These are phyloP conservation scores for Kalaharituber pfeilii DNA, from an alignment of 2,329 filamentous ascomycete species.

Conservation along the genomic window DNA sequence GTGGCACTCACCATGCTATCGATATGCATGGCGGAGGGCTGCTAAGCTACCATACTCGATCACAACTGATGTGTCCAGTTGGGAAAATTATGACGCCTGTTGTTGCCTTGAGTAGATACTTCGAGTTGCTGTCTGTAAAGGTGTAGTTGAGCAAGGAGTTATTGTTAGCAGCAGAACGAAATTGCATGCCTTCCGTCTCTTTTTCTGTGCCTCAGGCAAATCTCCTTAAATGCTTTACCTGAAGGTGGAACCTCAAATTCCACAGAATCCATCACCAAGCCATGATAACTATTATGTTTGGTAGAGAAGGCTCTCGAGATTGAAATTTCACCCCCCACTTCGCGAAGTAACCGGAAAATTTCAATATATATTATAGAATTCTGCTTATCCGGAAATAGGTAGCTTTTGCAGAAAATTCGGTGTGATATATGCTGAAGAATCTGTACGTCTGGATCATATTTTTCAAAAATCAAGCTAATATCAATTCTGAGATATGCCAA, in stretches of 20 bases:
- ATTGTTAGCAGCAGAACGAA: neutral
- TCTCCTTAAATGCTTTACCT: neutral
- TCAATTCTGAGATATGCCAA: no score
- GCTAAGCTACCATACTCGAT: no score
- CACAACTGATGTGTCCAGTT: neutral
- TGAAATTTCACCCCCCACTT: neutral
- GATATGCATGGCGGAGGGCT: no score
- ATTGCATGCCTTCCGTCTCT: neutral
- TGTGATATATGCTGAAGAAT: no score
- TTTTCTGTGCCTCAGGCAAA: neutral
- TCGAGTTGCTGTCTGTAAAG: neutral
- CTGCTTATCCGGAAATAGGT: no score
- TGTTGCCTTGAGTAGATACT: neutral
- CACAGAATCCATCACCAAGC: neutral
- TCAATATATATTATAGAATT: no score
- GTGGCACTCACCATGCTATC: no score
- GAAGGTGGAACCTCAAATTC: neutral
- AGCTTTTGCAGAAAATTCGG: no score
- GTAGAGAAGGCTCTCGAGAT: neutral
- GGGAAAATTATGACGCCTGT: neutral
- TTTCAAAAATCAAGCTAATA: no score
- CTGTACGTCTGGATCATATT: no score
- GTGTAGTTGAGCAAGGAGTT: neutral
- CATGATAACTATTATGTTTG: neutral
- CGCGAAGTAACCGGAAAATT: no score